Evolutionary conservation across 2,329 filamentous ascomycete genomes (phyloP).

Genomic region (Cladosporium halotolerans): DNA sequence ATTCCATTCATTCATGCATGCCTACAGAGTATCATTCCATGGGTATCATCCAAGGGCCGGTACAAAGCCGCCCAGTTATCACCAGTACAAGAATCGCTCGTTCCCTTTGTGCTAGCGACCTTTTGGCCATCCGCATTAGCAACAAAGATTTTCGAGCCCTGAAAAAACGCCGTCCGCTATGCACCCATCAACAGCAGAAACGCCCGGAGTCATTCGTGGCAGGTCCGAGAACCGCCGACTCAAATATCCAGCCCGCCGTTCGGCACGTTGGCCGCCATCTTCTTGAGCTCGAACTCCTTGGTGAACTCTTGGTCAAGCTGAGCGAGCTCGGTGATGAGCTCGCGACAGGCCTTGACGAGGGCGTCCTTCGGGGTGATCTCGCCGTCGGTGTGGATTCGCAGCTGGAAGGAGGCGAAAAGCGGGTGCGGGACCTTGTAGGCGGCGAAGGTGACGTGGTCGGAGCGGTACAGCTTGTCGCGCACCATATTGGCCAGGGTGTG

Average conservation of each 20-base stretch:
- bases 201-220: neutral
- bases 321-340: conserved; percentile 74
- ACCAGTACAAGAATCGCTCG: neutral
- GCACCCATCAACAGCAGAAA: conserved; percentile 10
- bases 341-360: conserved; percentile 70
- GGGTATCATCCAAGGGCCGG: conserved; percentile 9
- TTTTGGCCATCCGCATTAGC: neutral
- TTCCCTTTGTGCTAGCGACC: neutral
- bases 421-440: conserved; percentile 68
- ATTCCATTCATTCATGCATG: too few species aligned
- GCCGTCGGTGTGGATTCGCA: conserved; percentile 90
- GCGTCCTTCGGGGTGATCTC: conserved; percentile 83
- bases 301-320: conserved; percentile 82
- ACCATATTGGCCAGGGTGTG: conserved; percentile 92
- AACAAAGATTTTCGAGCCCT: neutral
- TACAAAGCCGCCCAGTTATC: neutral
- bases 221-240: neutral
- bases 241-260: conserved; percentile 21
- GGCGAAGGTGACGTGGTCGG: conserved; percentile 78
- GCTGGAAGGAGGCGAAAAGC: conserved; percentile 48
- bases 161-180: conserved; percentile 20
- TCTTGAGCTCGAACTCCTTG: conserved; percentile 82
- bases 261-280: conserved; percentile 53
- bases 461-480: conserved; percentile 75
- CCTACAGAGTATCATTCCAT: neutral